Evolutionary conservation across 768 basidiomycete species (phyloP).

Genomic region (Neoboletus brunneissimus): DNA sequence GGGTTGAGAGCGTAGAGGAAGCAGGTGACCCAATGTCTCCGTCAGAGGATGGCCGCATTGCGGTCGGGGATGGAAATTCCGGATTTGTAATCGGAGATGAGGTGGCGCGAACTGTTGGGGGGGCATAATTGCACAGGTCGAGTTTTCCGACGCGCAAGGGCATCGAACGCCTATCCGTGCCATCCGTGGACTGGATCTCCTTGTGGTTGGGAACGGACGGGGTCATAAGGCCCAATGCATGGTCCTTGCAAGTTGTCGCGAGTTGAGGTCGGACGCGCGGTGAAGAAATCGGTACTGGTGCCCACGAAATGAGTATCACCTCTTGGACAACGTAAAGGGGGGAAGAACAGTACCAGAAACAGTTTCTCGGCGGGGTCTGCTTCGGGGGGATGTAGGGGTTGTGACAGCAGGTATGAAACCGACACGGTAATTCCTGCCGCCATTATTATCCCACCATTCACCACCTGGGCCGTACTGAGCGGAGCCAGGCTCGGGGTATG

Average conservation of each 20-base stretch:
- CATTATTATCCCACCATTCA: slow-evolving; percentile 97
- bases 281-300: slow-evolving; percentile 8
- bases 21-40: slow-evolving; percentile 23
- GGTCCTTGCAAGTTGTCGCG: slow-evolving; percentile 10
- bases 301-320: slow-evolving; percentile 1
- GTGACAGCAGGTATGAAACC: slow-evolving; percentile 45
- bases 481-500: slow-evolving; percentile 17
- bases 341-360: slow-evolving; percentile 15
- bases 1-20: slow-evolving; percentile 30
- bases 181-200: background rate
- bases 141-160: slow-evolving; percentile 22
- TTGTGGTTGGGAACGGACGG: background rate
- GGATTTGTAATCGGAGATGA: background rate
- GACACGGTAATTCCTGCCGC: slow-evolving; percentile 71
- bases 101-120: slow-evolving; percentile 20
- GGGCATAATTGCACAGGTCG: slow-evolving; percentile 32
- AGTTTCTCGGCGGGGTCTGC: slow-evolving; percentile 21
- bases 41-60: background rate
- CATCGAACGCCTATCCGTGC: background rate
- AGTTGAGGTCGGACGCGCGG: background rate
- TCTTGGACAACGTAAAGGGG: background rate
- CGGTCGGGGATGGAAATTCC: background rate
- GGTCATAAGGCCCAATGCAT: slow-evolving; percentile 6
- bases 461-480: slow-evolving; percentile 42
- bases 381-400: background rate